phyloP scores from a whole-genome alignment of 2,329 filamentous ascomycete genomes.

The Pseudogymnoascus destructans region DNA sequence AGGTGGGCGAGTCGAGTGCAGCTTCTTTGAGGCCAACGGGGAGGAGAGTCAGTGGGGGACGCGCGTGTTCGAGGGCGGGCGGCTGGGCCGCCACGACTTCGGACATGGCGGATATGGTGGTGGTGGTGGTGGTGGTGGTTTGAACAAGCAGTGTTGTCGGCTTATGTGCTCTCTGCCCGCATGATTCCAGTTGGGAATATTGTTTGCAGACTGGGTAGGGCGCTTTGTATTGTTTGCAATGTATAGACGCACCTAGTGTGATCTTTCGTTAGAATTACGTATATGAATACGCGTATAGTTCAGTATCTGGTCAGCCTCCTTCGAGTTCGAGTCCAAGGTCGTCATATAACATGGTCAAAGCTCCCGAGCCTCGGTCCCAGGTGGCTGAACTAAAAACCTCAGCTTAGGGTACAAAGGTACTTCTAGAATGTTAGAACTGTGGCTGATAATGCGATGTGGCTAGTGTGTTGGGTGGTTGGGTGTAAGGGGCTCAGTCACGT shows the following conservation, averaged over 20 bases:
- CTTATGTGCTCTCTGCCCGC: not conserved
- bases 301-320: not conserved
- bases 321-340: not conserved
- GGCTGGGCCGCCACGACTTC: not conserved
- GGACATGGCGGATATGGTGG: not conserved
- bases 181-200: not conserved
- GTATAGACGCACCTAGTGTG: not conserved
- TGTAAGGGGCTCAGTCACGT: not conserved
- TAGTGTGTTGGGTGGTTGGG: not conserved
- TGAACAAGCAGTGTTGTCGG: not conserved
- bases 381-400: not conserved
- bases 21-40: conserved; percentile 89
- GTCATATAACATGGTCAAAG: not conserved
- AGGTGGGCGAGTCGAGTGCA: conserved; percentile 89
- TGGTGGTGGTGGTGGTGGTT: not conserved
- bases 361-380: conserved; percentile 3
- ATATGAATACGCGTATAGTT: not conserved
- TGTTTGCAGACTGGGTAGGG: not conserved
- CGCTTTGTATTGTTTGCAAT: not conserved
- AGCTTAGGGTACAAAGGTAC: not conserved
- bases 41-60: conserved; percentile 22
- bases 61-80: conserved; percentile 12
- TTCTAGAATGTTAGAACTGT: not conserved
- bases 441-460: not conserved
- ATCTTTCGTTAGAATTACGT: not conserved